Conservation (phyloP, 2,329 filamentous ascomycete genomes). For the Clathrospora elynae region DNA sequence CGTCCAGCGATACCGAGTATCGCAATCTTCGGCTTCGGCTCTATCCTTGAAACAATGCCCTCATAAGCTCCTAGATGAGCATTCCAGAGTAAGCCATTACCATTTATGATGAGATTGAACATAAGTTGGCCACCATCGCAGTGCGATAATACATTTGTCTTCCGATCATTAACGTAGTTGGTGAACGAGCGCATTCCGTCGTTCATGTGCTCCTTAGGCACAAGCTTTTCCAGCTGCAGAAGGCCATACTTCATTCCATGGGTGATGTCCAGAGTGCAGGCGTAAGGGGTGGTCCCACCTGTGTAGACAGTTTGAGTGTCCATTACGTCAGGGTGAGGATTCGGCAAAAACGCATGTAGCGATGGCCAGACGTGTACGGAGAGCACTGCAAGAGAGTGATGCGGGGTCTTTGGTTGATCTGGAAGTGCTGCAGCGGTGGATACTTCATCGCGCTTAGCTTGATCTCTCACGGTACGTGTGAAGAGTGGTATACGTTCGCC, state of each 20-base stretch:
- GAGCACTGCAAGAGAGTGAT: slow-evolving; percentile 1
- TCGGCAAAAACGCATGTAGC: slow-evolving; percentile 7
- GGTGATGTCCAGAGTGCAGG: slow-evolving; percentile 10
- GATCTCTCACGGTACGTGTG: slow-evolving; percentile 1
- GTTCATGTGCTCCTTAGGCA: slow-evolving; percentile 2
- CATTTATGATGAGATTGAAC: slow-evolving; percentile 7
- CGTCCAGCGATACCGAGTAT: slow-evolving; percentile 10
- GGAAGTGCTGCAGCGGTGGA: background rate
- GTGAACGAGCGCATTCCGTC: slow-evolving; percentile 7
- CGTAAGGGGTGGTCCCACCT: slow-evolving; percentile 3
- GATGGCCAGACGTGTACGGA: slow-evolving; percentile 10
- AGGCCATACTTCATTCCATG: slow-evolving; percentile 9
- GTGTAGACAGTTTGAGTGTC: slow-evolving; percentile 5
- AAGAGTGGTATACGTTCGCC: slow-evolving; percentile 14
- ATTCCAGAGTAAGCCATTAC: slow-evolving; percentile 2
- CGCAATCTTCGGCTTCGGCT: slow-evolving; percentile 12
- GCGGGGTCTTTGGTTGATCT: background rate
- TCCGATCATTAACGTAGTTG: slow-evolving; percentile 1
- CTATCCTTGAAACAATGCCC: slow-evolving; percentile 3
- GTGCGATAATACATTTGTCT: slow-evolving; percentile 1
- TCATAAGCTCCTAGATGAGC: slow-evolving; percentile 15
- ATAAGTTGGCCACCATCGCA: slow-evolving; percentile 13
- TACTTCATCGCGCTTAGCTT: background rate
- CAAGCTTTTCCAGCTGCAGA: background rate
- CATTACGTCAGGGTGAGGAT: background rate